These are phyloP conservation scores for Mucor velutinosus DNA, from an alignment of 371 early-diverging fungal species.

Conservation along the genomic window DNA sequence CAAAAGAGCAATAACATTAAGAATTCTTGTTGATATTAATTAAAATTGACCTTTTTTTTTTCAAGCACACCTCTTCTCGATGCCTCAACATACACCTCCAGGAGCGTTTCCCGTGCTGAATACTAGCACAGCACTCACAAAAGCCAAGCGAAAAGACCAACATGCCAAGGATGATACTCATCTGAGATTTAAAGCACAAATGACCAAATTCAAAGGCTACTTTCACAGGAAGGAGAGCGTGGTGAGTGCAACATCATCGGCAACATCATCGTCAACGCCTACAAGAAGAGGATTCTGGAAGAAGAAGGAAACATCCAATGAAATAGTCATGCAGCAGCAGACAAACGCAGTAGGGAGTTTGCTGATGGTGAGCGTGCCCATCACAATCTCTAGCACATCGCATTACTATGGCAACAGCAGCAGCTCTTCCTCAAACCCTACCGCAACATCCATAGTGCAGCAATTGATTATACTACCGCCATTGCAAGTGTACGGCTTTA, in stretches of 20 bases:
- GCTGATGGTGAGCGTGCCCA: constrained; percentile 6
- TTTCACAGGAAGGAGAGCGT: not conserved
- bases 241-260: not conserved
- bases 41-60: not conserved
- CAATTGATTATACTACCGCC: constrained; percentile 4
- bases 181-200: not conserved
- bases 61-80: not conserved
- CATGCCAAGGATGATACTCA: not conserved
- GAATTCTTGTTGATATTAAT: not conserved
- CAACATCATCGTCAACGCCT: not conserved
- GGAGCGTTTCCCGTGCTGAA: not conserved
- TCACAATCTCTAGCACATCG: constrained; percentile 4
- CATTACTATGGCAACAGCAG: constrained; percentile 2
- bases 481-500: not conserved
- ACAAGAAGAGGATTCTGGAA: not conserved
- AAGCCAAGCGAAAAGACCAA: not conserved
- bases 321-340: not conserved
- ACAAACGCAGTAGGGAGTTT: not conserved
- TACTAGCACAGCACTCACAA: not conserved
- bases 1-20: not conserved
- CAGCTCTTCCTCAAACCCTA: not conserved
- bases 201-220: constrained; percentile 3
- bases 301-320: not conserved
- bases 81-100: not conserved
- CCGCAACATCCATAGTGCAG: not conserved